Evolutionary conservation across 2,329 filamentous ascomycete genomes (phyloP), one percentile per base, ranked within the genome.

Genomic region (Alternaria atra): DNA sequence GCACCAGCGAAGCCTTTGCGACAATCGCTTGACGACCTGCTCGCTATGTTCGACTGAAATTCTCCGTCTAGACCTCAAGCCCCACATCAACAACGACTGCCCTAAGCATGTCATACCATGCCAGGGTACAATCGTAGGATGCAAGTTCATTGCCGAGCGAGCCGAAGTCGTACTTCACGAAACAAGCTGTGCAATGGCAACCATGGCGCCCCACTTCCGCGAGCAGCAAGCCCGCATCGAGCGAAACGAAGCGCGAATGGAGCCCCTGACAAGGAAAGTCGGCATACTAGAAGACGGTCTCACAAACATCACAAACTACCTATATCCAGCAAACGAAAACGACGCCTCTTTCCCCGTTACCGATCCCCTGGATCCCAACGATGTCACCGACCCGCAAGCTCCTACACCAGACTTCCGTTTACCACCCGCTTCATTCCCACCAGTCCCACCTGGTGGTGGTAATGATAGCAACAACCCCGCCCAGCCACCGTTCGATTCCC

Each of bases 1-100:
- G 40, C 74, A 79, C 42, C 83, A 86, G 65, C 79, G 83, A 50
- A 75, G 79, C 51, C 73, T 74, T 29, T 90, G 87, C 68, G 80
- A 83, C 0, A 80, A 88, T 46, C 81, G 84, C 10, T 77, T 81
- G 13, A 76, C 78, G 0, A 60, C 66, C 3, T 85, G 83, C 69
- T 73, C 74, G 3, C 73, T 80, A n/a, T 85, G 83, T 67, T 71
- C 74, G 17, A 61, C 66, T n/a, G 62, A 78, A 12, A 66, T 84
- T 9, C 78, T 80, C 27, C 79, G 80, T 23, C 75, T 80, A 15
- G 79, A 82, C 34, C 68, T 83, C 42, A 73, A 77, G 25, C 61
- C 72, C 25, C 83, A 85, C 67, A 70, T 78, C 47, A 75, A 75
- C 53, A 74, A 78, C 27, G 66, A 71, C 34, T 85, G 83, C 60